Evolutionary conservation across 345 rosid species (phyloP).

Genomic region (Dipteronia dyeriana): DNA sequence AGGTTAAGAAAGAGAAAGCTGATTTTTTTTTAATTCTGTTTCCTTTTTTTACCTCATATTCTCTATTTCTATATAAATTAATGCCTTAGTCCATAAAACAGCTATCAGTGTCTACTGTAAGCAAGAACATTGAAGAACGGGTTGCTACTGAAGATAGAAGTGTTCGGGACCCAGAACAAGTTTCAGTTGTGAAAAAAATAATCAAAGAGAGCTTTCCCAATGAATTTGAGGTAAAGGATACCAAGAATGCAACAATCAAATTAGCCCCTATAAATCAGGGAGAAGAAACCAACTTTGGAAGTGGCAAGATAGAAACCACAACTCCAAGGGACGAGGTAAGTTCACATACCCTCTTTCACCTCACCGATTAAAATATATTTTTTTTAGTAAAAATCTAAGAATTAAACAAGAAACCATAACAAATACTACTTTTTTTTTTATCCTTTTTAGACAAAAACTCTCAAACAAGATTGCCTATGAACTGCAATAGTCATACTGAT

Average conservation of each 20-base stretch:
- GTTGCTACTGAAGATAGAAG: constrained; percentile 24
- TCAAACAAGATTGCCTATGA: background rate
- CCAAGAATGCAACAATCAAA: constrained; percentile 9
- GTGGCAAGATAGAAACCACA: constrained; percentile 26
- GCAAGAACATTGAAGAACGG: constrained; percentile 23
- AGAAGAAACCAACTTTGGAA: constrained; percentile 23
- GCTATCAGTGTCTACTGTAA: constrained; percentile 16
- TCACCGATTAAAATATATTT: background rate
- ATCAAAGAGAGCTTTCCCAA: constrained; percentile 21
- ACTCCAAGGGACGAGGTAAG: constrained; percentile 45
- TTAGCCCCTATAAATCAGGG: constrained; percentile 10
- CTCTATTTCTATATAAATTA: background rate
- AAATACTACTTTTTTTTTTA: background rate
- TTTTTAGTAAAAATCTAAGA: constrained; percentile 9
- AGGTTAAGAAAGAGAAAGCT: constrained; percentile 34
- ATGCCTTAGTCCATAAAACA: constrained; percentile 23
- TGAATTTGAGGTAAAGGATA: constrained; percentile 22
- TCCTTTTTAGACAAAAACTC: background rate
- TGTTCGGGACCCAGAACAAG: constrained; percentile 20
- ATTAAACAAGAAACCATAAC: background rate
- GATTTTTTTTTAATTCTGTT: background rate
- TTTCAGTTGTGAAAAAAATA: constrained; percentile 26
- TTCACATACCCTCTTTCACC: constrained; percentile 4
- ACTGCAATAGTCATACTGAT: background rate
- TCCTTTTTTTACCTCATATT: background rate